Evolutionary conservation across 2,329 filamentous ascomycete species (phyloP).

Genomic region (Fusarium vanettenii): DNA sequence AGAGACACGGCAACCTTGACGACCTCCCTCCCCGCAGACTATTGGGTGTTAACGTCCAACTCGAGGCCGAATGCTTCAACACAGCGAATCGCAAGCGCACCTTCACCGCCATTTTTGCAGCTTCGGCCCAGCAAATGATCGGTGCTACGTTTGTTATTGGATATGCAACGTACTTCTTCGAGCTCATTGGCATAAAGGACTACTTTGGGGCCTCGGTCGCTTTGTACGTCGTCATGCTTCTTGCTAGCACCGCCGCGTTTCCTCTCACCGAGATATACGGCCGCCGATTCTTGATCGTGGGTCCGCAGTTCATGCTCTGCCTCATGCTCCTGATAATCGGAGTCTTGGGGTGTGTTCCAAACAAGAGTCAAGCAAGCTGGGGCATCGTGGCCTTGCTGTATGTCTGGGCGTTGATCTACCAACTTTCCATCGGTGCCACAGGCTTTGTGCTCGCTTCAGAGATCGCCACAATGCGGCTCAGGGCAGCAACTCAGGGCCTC

Average conservation of each 20-base stretch:
- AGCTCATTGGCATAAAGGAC: constrained; percentile 47
- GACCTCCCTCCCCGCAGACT: constrained; percentile 1
- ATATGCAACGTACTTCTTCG: constrained; percentile 48
- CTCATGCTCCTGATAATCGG: constrained; percentile 45
- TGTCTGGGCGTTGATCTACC: constrained; percentile 51
- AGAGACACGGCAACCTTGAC: constrained; percentile 13
- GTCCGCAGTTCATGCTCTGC: constrained; percentile 42
- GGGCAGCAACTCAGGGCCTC: constrained; percentile 45
- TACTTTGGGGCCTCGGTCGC: constrained; percentile 48
- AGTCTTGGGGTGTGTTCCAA: constrained; percentile 45
- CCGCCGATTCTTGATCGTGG: constrained; percentile 45
- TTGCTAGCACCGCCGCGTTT: constrained; percentile 47
- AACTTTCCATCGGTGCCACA: constrained; percentile 49
- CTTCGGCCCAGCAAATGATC: constrained; percentile 50
- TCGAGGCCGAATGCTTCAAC: constrained; percentile 44
- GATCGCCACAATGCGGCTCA: constrained; percentile 47
- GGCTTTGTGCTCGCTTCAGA: constrained; percentile 52
- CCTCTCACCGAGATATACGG: constrained; percentile 48
- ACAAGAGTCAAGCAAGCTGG: constrained; percentile 39
- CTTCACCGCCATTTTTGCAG: constrained; percentile 48
- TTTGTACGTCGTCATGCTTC: constrained; percentile 52
- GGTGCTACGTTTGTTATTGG: constrained; percentile 53
- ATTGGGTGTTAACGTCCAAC: constrained; percentile 7
- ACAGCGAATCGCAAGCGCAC: constrained; percentile 47
- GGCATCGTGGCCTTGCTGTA: constrained; percentile 46